A percentile compares a stretch with the other conserved stretches of the same genome.
These are phyloP conservation scores for Skeletonema tropicum DNA, from an alignment of 108 stramenopile genomes.

Conservation along the genomic window DNA sequence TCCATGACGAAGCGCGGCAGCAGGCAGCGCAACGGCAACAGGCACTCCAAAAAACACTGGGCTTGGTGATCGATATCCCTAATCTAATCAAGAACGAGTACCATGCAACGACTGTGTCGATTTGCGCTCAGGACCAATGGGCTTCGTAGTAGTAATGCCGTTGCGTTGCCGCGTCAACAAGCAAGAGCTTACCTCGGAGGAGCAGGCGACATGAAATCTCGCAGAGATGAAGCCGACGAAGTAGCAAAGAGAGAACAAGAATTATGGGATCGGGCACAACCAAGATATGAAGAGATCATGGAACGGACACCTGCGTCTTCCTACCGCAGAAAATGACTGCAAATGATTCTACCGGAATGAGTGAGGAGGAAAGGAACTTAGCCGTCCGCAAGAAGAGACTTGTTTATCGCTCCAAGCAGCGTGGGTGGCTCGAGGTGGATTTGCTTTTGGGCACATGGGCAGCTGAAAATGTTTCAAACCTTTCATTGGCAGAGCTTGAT, in stretches of 20 bases:
- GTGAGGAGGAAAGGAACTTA: conserved; percentile 53
- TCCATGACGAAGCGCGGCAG: no score
- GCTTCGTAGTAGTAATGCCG: neutral
- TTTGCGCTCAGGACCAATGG: neutral
- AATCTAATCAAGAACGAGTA: neutral
- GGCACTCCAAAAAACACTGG: no score
- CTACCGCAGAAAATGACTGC: conserved; percentile 38
- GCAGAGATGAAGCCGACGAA: conserved; percentile 26
- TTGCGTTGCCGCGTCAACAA: conserved; percentile 3
- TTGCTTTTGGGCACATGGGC: conserved; percentile 98
- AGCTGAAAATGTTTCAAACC: conserved; percentile 77
- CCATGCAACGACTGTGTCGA: neutral
- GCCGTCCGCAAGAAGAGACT: conserved; percentile 89
- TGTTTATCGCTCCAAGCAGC: conserved; percentile 96
- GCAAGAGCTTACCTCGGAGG: conserved; percentile 74
- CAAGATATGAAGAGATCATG: conserved; percentile 70
- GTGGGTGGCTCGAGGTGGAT: conserved; percentile 99
- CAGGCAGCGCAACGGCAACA: no score
- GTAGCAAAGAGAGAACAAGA: conserved; percentile 60
- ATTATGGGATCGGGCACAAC: conserved; percentile 67
- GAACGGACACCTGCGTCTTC: conserved; percentile 65
- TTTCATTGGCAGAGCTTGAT: conserved; percentile 82
- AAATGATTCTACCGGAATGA: neutral
- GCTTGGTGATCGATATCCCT: neutral
- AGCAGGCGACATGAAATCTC: conserved; percentile 62